A percentile compares a stretch with the other conserved stretches of the same genome.
phyloP scores from a whole-genome alignment of 1,284 basidiomycete genomes.

The Sutorius eximius region DNA sequence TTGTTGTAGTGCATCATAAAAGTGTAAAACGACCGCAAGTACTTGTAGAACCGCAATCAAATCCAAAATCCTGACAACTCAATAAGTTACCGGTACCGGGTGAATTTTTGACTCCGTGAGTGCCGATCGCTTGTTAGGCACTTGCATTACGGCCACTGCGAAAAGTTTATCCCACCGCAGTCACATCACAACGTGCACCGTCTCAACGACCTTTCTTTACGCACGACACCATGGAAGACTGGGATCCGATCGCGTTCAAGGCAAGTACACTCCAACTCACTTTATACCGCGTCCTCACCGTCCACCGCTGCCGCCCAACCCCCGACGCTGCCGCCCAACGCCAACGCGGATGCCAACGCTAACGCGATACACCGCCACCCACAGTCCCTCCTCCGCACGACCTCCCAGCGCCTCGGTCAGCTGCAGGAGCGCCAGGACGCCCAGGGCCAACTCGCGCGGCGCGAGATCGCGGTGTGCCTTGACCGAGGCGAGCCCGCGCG shows the following conservation, averaged over 20 bases:
- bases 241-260: constrained; percentile 51
- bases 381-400: constrained; percentile 61
- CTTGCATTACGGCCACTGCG: neutral
- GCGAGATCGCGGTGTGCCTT: constrained; percentile 65
- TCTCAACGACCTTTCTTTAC: neutral
- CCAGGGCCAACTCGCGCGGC: constrained; percentile 56
- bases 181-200: neutral
- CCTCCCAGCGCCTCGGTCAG: constrained; percentile 65
- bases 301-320: neutral
- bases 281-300: neutral
- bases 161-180: constrained; percentile 5
- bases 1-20: neutral
- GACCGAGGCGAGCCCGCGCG: constrained; percentile 57
- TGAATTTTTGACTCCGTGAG: neutral
- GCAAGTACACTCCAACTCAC: constrained; percentile 32
- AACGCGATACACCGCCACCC: neutral
- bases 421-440: constrained; percentile 68
- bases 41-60: constrained; percentile 5
- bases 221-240: constrained; percentile 30
- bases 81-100: neutral
- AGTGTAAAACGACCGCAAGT: neutral
- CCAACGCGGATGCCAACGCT: neutral
- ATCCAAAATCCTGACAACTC: neutral
- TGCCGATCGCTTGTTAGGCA: neutral
- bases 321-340: neutral